Evolutionary conservation across 2,329 filamentous ascomycete species (phyloP), one percentile per base, ranked within the genome.

Genomic region (Dactylellina haptotyla): DNA sequence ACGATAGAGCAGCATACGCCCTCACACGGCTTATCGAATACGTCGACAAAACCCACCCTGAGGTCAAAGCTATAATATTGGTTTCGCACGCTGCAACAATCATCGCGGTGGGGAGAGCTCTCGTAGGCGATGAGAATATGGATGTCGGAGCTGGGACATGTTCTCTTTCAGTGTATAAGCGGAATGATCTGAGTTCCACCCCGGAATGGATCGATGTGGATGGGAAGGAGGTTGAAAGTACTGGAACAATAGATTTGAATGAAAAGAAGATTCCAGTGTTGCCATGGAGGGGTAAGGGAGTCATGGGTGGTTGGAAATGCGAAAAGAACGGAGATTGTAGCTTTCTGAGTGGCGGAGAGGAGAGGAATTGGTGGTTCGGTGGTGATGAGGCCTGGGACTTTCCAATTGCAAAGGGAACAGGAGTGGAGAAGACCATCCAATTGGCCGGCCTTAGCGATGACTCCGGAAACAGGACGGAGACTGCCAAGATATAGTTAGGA

Each of bases 51-150:
- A 66, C 79, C 2, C 81, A 82, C 45, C 76, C 75, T 53, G 87
- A 88, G n/a, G 83, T 84, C 32, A 87, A 86, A 77, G 86, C 91
- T 0, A 84, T 97, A 23, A 81, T 97, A 41, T 84, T 99, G 39
- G 97, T 92, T 81, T 90, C 91, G 0, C 95, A 99, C 82, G 95
- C 95, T 1, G 95, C 95, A 2, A 88, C 89, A 9, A 86, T 98
- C 78, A 97, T 99, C 79, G 90, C 91, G 6, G 86, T 95, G 76
- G 94, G 94, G 0, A 86, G 95, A 41, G 88, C 88, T 0, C 8
- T 75, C 77, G 26, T 65, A 66, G 76, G 77, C 37, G 76, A 78
- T 45, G 65, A 71, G 50, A 50, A 56, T 25, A 59, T 76, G 25
- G 77, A 79, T 56, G 76, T 79, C 9, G 76, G 75, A 26, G 69